Conservation (phyloP, 2,329 filamentous ascomycete genomes). For the Pestalotiopsis sp. region DNA sequence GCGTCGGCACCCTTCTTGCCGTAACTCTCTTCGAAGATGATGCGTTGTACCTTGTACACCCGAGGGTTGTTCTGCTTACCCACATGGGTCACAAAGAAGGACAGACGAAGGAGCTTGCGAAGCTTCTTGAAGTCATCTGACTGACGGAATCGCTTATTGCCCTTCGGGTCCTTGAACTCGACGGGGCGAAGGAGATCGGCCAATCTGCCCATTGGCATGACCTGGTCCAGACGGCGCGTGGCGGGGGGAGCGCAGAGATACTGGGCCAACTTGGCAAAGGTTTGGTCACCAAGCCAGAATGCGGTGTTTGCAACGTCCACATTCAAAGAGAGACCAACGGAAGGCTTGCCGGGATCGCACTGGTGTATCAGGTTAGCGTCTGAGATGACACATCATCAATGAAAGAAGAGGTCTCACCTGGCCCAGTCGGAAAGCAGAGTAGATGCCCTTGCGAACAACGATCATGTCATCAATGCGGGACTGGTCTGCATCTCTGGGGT, state of each 20-base stretch:
- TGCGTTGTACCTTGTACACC: conserved; percentile 54
- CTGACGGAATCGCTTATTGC: conserved; percentile 30
- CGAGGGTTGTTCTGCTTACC: conserved; percentile 49
- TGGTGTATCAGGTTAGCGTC: conserved; percentile 17
- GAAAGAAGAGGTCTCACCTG: conserved; percentile 44
- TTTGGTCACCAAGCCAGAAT: conserved; percentile 68
- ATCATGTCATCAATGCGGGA: conserved; percentile 65
- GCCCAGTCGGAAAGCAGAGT: conserved; percentile 80
- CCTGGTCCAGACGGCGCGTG: conserved; percentile 28
- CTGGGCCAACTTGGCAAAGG: conserved; percentile 39
- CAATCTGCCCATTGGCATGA: conserved; percentile 28
- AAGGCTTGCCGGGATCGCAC: conserved; percentile 22
- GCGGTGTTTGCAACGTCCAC: conserved; percentile 90
- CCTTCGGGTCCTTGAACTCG: conserved; percentile 20
- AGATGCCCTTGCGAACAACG: conserved; percentile 86
- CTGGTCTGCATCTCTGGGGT: conserved; percentile 55
- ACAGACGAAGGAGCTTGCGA: conserved; percentile 56
- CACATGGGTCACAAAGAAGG: conserved; percentile 59
- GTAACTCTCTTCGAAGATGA: conserved; percentile 50
- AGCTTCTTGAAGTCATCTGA: conserved; percentile 60
- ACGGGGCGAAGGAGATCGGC: conserved; percentile 39
- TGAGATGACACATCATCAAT: neutral
- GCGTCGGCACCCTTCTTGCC: conserved; percentile 51
- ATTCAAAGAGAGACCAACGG: conserved; percentile 76
- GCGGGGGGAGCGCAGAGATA: conserved; percentile 24